Base-by-base conservation (phyloP, 768 basidiomycete species). In the Pholiota molesta region DNA sequence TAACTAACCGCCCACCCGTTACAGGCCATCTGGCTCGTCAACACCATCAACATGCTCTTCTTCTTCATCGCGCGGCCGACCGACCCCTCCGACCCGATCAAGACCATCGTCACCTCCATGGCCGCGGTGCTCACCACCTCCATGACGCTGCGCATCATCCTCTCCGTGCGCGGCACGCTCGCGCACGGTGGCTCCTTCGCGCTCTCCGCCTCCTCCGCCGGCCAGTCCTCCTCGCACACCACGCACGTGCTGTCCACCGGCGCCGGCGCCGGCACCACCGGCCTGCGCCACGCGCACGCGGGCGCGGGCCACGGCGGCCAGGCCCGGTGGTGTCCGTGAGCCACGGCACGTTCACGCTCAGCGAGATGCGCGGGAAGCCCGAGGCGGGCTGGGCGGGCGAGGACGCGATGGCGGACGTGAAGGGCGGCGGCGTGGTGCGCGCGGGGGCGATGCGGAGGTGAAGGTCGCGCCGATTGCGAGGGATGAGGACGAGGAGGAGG, bases 131-230 rank as follows among this genome's bases (percentile, higher is more conserved):
- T 94, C 62, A 94, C 93, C 29, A 88, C 91, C 42, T 92, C 92
- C 17, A 94, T 94, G 93, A 85, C 87, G 33, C 87, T 94, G 70
- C 91, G 92, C 66, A 92, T 95, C 79, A 81, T 95, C 65, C 89
- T 95, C 68, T 83, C 85, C 63, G 88, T 94, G 55, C 87, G 90
- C 58, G 92, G 92, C n/a, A 73, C 85, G 26, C 90, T 94, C 72
- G 81, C 78, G 23, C 74, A 83, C 44, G 92, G 92, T 44, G 92
- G 92, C 21, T 79, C 81, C 49, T 94, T 92, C 71, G 83, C 85
- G 16, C 73, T 82, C n/a, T 81, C 83, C 58, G 83, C 75, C 28
- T 76, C 81, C 69, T 40, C 78, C 67, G 56, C 71, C 73, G 73
- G 72, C 59, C 57, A 58, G 47, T 64, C 70, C 53, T 83, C 84